Conservation (phyloP, 2,329 filamentous ascomycete genomes). For the Aspergillus sp. region DNA sequence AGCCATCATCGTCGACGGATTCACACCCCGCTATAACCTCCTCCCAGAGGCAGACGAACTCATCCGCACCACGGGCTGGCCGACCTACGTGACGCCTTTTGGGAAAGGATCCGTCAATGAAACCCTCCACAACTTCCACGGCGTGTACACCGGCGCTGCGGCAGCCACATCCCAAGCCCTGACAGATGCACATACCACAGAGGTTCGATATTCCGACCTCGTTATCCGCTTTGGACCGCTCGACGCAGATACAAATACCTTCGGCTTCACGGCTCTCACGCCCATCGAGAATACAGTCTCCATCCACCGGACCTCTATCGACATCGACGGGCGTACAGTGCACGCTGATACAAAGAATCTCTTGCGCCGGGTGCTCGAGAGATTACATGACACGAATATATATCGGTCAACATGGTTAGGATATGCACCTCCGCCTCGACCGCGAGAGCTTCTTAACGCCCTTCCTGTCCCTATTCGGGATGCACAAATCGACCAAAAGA, state of each 20-base stretch:
- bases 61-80: neutral
- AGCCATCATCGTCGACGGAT: neutral
- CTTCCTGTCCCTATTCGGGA: accelerated
- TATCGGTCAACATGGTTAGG: accelerated
- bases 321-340: neutral
- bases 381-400: too few species aligned
- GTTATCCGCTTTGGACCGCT: neutral
- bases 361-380: neutral
- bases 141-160: neutral
- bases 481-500: neutral
- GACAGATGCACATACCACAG: neutral
- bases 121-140: neutral
- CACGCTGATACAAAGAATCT: neutral
- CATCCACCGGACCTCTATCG: neutral
- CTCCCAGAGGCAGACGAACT: neutral
- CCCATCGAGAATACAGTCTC: neutral
- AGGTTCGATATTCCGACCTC: neutral
- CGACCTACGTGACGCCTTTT: neutral
- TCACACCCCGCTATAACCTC: neutral
- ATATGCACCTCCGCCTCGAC: too few species aligned
- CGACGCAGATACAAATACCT: neutral
- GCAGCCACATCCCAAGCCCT: neutral
- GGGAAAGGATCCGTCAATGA: neutral
- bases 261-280: neutral
- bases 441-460: neutral